Evolutionary conservation across 2,329 filamentous ascomycete species (phyloP).

Genomic region (Apiospora arundinis): DNA sequence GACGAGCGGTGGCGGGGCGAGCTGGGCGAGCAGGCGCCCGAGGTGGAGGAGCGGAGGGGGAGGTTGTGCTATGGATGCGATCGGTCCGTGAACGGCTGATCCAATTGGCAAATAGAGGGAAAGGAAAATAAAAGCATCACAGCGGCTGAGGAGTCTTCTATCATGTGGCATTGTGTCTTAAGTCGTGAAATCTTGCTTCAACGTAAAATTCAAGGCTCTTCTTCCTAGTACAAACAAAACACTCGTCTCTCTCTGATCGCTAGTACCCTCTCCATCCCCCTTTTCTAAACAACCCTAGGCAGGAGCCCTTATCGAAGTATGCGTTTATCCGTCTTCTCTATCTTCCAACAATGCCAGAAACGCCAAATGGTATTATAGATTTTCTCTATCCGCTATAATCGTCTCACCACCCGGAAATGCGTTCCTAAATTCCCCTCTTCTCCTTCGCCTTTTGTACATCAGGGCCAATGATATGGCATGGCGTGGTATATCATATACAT

Average conservation of each 20-base stretch:
- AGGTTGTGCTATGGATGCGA: slow-evolving; percentile 77
- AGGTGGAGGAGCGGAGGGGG: slow-evolving; percentile 30
- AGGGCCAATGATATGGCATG: background rate
- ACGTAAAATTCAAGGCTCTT: background rate
- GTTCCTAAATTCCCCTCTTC: background rate
- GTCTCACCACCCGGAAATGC: background rate
- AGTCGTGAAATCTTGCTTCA: background rate
- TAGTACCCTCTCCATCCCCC: background rate
- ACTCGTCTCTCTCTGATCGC: background rate
- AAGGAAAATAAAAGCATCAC: background rate
- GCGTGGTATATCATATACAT: background rate
- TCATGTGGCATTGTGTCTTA: background rate
- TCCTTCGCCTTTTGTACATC: background rate
- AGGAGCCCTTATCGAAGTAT: background rate
- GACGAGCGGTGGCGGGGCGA: slow-evolving; percentile 69
- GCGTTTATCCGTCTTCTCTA: background rate
- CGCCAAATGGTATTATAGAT: slow-evolving; percentile 5
- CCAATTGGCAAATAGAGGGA: background rate
- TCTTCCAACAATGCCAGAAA: slow-evolving; percentile 3
- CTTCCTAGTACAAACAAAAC: background rate
- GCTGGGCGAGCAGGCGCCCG: slow-evolving; percentile 54
- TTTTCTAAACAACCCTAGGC: background rate
- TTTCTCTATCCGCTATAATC: slow-evolving; percentile 19
- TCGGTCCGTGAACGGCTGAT: slow-evolving; percentile 60
- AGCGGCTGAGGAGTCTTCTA: background rate